Evolutionary conservation across 306 rosid genomes (phyloP).

Genomic region (Quercus agrifolia): DNA sequence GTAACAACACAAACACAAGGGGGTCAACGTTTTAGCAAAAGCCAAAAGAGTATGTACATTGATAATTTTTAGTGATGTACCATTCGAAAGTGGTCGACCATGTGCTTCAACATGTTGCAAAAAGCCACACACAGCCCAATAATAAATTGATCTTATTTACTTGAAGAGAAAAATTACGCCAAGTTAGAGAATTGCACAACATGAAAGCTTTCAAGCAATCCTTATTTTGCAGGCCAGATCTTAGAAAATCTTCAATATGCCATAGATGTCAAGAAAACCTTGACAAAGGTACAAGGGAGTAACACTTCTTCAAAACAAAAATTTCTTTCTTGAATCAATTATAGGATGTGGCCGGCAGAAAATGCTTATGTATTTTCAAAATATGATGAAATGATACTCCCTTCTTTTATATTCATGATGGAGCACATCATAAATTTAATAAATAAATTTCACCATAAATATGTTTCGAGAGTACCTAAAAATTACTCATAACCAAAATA

Average conservation of each 20-base stretch:
- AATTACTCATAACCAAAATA: too few species aligned
- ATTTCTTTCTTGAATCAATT: background rate
- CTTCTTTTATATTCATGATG: too few species aligned
- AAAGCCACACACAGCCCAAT: background rate
- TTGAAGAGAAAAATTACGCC: background rate
- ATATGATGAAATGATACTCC: fast-evolving
- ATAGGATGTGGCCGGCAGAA: background rate
- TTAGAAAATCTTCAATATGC: background rate
- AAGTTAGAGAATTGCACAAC: background rate
- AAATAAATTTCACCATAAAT: too few species aligned
- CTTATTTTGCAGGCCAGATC: background rate
- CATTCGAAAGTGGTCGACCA: background rate
- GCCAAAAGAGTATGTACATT: background rate
- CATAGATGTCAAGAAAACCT: background rate
- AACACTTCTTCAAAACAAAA: background rate
- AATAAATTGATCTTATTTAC: background rate
- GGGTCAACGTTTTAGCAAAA: background rate
- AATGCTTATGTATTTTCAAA: fast-evolving
- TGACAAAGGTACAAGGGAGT: background rate
- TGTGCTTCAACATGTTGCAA: background rate
- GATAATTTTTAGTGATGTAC: background rate
- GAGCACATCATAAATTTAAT: too few species aligned
- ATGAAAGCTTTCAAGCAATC: background rate
- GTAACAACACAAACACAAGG: background rate
- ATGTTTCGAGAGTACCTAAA: fast-evolving